These are phyloP conservation scores for Candida tammaniensis DNA, from an alignment of 805 yeast genomes.

Conservation along the genomic window DNA sequence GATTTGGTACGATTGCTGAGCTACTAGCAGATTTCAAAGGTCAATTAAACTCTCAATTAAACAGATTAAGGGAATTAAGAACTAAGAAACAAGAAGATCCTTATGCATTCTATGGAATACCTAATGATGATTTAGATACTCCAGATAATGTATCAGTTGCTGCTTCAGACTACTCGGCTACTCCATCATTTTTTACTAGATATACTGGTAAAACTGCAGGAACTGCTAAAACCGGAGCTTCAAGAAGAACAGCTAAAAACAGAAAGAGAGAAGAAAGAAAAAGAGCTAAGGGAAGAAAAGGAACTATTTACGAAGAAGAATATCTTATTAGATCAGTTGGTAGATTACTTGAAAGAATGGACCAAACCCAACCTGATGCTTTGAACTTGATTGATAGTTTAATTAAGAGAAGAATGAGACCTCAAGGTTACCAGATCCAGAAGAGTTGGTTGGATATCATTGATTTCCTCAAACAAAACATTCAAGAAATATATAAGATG, in stretches of 20 bases:
- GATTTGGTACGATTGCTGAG: conserved; percentile 85
- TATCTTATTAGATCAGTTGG: conserved; percentile 86
- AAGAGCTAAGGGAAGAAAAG: conserved; percentile 95
- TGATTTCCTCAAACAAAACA: conserved; percentile 52
- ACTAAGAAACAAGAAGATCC: conserved; percentile 83
- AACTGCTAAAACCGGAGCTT: conserved; percentile 95
- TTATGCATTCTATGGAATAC: conserved; percentile 72
- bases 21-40: conserved; percentile 88
- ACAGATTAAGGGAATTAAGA: conserved; percentile 80
- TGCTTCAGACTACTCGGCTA: conserved; percentile 88
- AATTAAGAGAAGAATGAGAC: conserved; percentile 65
- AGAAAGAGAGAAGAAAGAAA: conserved; percentile 93
- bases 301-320: conserved; percentile 96
- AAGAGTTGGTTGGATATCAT: conserved; percentile 58
- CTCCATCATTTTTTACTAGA: conserved; percentile 89
- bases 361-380: conserved; percentile 74
- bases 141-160: conserved; percentile 95
- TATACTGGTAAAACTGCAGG: conserved; percentile 96
- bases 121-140: conserved; percentile 57
- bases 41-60: conserved; percentile 80
- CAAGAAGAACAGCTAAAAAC: conserved; percentile 89
- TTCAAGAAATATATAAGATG: conserved; percentile 74
- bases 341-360: conserved; percentile 78
- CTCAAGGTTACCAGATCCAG: conserved; percentile 82
- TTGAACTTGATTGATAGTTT: conserved; percentile 69